phyloP scores from a whole-genome alignment of 768 basidiomycete species.

The Lyophyllum atratum region DNA sequence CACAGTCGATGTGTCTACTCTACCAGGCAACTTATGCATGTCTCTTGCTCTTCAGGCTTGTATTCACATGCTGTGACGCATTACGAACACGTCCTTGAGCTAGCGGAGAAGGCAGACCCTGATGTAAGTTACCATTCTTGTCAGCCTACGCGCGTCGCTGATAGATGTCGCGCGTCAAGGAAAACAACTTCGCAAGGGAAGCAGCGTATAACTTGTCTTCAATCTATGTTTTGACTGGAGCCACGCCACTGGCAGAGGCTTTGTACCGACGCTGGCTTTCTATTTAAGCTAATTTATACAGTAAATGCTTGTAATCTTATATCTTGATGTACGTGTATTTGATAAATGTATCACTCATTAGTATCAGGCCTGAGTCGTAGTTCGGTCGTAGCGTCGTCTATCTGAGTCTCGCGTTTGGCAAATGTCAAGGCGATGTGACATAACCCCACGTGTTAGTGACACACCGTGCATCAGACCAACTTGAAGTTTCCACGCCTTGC shows the following conservation, averaged over 20 bases:
- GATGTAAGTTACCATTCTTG: constrained; percentile 28
- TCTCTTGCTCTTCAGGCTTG: constrained; percentile 52
- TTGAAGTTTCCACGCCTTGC: too few relatives aligned
- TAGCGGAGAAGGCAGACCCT: constrained; percentile 45
- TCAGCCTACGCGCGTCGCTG: not conserved
- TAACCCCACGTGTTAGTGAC: too few relatives aligned
- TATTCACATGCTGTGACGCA: constrained; percentile 81
- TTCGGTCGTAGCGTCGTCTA: too few relatives aligned
- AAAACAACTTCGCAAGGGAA: constrained; percentile 65
- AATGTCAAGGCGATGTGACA: too few relatives aligned
- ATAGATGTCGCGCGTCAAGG: constrained; percentile 16
- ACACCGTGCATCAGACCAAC: too few relatives aligned
- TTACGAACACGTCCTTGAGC: constrained; percentile 74
- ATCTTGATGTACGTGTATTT: too few relatives aligned
- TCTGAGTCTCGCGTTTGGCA: too few relatives aligned
- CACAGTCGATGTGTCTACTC: not conserved
- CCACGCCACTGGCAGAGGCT: constrained; percentile 64
- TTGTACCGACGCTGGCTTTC: constrained; percentile 85
- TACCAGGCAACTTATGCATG: not conserved
- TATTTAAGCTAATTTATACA: constrained; percentile 38
- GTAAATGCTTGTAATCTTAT: too few relatives aligned
- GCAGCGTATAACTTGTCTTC: constrained; percentile 88
- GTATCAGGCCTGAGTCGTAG: too few relatives aligned
- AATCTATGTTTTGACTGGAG: constrained; percentile 81
- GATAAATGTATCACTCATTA: too few relatives aligned